phyloP scores from a whole-genome alignment of 371 early-diverging fungal species.

The Mortierella sp. region DNA sequence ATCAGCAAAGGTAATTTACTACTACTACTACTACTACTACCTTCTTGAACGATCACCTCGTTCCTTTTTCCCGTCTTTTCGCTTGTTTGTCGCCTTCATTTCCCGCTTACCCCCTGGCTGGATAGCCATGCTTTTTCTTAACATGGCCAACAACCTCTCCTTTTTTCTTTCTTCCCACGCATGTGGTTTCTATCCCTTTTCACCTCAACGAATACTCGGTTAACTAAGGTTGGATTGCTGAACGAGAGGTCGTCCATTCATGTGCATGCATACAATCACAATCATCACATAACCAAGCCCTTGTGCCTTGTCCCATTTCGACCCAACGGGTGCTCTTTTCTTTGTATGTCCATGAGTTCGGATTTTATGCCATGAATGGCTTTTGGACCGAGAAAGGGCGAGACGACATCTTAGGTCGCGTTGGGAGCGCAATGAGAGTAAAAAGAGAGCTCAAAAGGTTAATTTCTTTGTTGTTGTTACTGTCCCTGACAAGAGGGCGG shows the following conservation, averaged over 20 bases:
- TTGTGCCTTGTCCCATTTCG: not conserved
- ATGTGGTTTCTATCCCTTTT: not conserved
- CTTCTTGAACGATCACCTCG: not conserved
- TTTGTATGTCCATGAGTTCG: not conserved
- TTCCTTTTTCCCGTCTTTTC: not conserved
- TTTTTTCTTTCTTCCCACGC: not conserved
- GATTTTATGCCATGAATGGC: not conserved
- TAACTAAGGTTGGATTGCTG: not conserved
- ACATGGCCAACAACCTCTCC: not conserved
- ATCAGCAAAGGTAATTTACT: not conserved
- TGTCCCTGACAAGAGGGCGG: not conserved
- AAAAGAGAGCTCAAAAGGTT: not conserved
- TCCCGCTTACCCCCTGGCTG: not conserved
- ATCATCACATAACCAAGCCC: not conserved
- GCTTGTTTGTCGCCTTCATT: not conserved
- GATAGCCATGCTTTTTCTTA: not conserved
- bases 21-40: not conserved
- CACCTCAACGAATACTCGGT: not conserved
- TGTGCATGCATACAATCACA: not conserved
- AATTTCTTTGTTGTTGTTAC: not conserved
- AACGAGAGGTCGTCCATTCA: not conserved
- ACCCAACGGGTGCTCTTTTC: not conserved
- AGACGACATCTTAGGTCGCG: not conserved
- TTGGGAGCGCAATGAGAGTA: no score
- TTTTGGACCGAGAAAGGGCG: not conserved